Evolutionary conservation across 768 basidiomycete species (phyloP).

Genomic region (Rhizopogon vinicolor): DNA sequence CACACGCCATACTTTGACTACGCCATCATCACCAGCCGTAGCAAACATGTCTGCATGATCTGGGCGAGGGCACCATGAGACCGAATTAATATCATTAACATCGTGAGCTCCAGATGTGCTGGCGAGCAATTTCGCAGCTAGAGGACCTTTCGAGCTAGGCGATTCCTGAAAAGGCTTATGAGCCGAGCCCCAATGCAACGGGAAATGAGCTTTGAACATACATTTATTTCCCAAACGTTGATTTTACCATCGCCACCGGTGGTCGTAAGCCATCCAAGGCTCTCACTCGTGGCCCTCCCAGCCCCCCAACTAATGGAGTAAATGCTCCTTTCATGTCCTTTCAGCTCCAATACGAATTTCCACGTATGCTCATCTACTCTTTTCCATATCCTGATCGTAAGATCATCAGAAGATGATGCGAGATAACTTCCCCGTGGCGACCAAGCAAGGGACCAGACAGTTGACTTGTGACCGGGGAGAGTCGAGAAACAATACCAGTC

Average conservation of each 20-base stretch:
- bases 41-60: conserved; percentile 67
- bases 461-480: conserved; percentile 75
- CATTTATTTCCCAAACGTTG: conserved; percentile 74
- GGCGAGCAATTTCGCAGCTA: conserved; percentile 49
- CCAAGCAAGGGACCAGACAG: conserved; percentile 91
- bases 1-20: conserved; percentile 74
- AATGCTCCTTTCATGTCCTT: conserved; percentile 69
- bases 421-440: conserved; percentile 74
- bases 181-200: neutral
- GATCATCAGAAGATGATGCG: conserved; percentile 84
- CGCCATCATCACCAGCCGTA: conserved; percentile 84
- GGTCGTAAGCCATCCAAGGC: conserved; percentile 80
- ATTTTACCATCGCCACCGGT: conserved; percentile 84
- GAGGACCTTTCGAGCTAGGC: conserved; percentile 6
- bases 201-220: conserved; percentile 22
- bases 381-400: conserved; percentile 82
- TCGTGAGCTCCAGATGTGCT: conserved; percentile 66
- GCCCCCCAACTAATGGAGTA: conserved; percentile 75
- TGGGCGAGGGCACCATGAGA: conserved; percentile 75
- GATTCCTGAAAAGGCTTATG: conserved; percentile 2
- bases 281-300: conserved; percentile 30
- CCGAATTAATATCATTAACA: conserved; percentile 79
- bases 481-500: conserved; percentile 92
- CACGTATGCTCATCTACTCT: conserved; percentile 57
- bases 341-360: conserved; percentile 55